These are phyloP conservation scores for Penicillium cataractarum DNA, from an alignment of 495 filamentous ascomycete genomes.

Conservation along the genomic window DNA sequence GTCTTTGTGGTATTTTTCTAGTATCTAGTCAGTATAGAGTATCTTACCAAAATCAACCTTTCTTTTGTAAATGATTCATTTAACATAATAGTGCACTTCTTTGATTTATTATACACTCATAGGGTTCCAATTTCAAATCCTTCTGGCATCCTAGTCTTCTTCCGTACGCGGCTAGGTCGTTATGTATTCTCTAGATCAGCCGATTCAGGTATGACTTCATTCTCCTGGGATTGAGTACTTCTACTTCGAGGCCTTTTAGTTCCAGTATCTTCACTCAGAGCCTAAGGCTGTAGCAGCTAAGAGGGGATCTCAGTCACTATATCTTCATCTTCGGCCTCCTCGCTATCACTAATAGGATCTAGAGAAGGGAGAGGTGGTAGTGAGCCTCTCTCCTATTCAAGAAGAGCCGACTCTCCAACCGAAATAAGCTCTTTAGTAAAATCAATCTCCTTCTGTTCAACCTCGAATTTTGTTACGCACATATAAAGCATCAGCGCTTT, in stretches of 20 bases:
- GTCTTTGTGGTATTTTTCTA: too few relatives aligned
- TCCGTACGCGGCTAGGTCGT: too few relatives aligned
- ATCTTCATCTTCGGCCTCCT: conserved; percentile 8
- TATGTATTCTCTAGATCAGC: conserved; percentile 1
- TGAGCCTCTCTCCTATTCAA: too few relatives aligned
- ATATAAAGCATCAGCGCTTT: conserved; percentile 6
- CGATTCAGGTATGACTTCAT: not conserved
- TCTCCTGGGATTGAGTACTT: not conserved
- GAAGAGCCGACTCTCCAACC: not conserved
- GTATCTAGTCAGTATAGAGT: too few relatives aligned
- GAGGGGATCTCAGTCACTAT: conserved; percentile 8
- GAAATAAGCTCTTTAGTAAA: conserved; percentile 6
- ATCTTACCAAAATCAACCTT: too few relatives aligned
- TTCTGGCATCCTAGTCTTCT: too few relatives aligned
- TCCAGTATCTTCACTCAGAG: not conserved
- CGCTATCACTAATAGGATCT: conserved; percentile 14
- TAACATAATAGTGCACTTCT: too few relatives aligned
- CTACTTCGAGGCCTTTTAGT: not conserved
- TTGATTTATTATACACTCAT: too few relatives aligned
- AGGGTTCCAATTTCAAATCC: too few relatives aligned
- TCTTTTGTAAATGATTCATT: too few relatives aligned
- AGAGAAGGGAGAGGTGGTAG: not conserved
- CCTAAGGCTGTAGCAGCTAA: conserved; percentile 2
- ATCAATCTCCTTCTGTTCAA: conserved; percentile 9
- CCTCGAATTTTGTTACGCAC: not conserved